Base-by-base conservation (phyloP, 1,139 yeast species). In the Candida mesenterica region DNA sequence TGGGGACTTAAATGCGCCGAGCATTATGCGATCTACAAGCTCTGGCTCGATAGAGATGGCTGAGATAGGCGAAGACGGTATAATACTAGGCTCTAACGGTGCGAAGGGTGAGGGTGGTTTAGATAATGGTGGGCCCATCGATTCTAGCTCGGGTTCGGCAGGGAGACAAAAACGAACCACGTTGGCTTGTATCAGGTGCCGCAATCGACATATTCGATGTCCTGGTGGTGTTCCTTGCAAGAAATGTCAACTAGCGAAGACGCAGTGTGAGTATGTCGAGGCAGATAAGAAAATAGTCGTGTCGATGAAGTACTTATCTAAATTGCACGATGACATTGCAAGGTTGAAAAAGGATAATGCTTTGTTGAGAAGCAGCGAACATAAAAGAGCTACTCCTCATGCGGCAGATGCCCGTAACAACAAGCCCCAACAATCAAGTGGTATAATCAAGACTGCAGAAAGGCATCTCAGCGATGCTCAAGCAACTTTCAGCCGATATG, bases 201-300 rank as follows among this genome's bases (percentile, higher is more conserved):
- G 95, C 28, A 74, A 78, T 33, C 69, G 92, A 38, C 95, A 86
- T 56, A 79, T 82, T 26, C 75, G 85, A 44, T 86, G 95, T 52
- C 89, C 89, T 8, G 94, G 94, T 1, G 92, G 88, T 1, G 75
- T 79, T 27, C 88, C 90, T 0, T 86, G 95, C 55, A 61, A 67
- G 37, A 80, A 81, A 49, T 86, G 95, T 54, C 62, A 59, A 14
- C 57, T 72, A 33, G 77, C 85, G 13, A 72, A 70, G 37, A 65
- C 80, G 2, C 68, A 70, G 23, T 86, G 95, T 62, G 89, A 83
- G 49, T 86, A 85, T 48, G 73, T 78, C 15, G 92, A 83, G 52
- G 88, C 85, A 2, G 89, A 83, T 38, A 82, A 79, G 62, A 84
- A 85, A 53, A 73, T 86, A 14, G 88, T 84, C 20, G 86, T 85